Base-by-base conservation (phyloP, 164 flowering plant genomes). In the Protea cynaroides region DNA sequence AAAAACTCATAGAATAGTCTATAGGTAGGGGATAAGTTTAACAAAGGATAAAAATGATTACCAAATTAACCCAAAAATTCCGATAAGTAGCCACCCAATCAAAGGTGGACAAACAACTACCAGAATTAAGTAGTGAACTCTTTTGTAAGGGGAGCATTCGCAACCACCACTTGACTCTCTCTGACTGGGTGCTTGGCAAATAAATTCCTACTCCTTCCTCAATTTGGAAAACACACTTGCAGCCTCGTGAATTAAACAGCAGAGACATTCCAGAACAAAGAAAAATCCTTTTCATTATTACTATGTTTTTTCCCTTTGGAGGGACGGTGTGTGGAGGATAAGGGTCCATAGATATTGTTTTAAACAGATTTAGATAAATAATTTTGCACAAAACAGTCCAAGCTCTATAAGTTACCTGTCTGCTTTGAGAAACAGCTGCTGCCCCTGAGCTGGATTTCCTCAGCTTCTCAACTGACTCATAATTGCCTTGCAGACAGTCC, bases 401-500 rank as follows among this genome's bases (percentile, higher is more conserved):
- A 29, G 43, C 24, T 22, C 13, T 14, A 59, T 14, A 8, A 59
- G 1, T 56, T 66, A 72, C 74, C 76, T 52, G 60, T 60, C 24
- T 69, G 53, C 63, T 61, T 51, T 60, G 69, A 34, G 66, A 63
- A 19, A 56, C 61, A 52, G 58, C 50, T 25, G 57, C 52, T 25
- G 40, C 50, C 29, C 64, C 60, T 43, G 46, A 53, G 56, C 21
- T 69, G 3, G 68, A 63, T 38, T 36, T 67, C 61, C 74, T 66
- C 47, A 76, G 62, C 25, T 66, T 74, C 65, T 78, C 78, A 56
- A 84, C 58, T n/a, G 80, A 72, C 21, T 72, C 71, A 61, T 70
- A 80, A 52, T 84, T 75, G 21, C 88, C 81, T 65, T 82, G 80
- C 73, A 82, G 69, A 65, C 86, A 81, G 55, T 87, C 96, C 63